Evolutionary conservation across 345 rosid species (phyloP).

Genomic region (Erysimum cheiranthoides): DNA sequence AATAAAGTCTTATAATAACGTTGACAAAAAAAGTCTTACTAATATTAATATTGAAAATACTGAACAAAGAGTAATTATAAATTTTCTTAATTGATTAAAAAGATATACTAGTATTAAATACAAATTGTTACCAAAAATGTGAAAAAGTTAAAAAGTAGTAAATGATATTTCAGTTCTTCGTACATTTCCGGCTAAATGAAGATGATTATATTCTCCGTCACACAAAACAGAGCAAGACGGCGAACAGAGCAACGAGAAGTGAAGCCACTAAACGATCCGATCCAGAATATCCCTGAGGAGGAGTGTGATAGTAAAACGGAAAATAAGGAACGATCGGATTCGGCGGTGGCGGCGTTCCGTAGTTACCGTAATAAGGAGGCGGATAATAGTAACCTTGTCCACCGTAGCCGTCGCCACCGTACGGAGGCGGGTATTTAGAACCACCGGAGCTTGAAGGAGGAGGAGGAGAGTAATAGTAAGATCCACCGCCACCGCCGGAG

Average conservation of each 20-base stretch:
- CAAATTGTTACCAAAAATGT: constrained; percentile 26
- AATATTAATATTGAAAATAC: background rate
- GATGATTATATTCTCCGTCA: constrained; percentile 30
- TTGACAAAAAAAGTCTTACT: background rate
- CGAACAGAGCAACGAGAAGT: constrained; percentile 24
- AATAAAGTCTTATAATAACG: background rate
- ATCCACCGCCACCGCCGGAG: constrained; percentile 50
- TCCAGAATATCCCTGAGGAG: constrained; percentile 58
- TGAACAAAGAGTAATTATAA: constrained; percentile 6
- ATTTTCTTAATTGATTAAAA: background rate
- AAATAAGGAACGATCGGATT: constrained; percentile 99
- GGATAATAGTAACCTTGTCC: constrained; percentile 63
- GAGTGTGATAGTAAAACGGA: constrained; percentile 77
- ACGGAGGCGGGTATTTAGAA: constrained; percentile 62
- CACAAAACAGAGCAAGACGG: constrained; percentile 42
- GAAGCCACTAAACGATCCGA: constrained; percentile 11
- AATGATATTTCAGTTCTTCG: background rate
- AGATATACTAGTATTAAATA: constrained; percentile 11
- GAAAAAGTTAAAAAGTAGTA: constrained; percentile 6
- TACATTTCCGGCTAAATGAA: constrained; percentile 10
- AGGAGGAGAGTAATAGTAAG: constrained; percentile 61
- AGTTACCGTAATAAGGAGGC: constrained; percentile 58
- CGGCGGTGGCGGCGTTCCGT: constrained; percentile 81
- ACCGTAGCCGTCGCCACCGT: constrained; percentile 54
- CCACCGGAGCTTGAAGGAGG: constrained; percentile 64